A percentile compares a stretch with the other conserved stretches of the same genome.
Evolutionary conservation across 129 eudicot genomes (phyloP).

Genomic region (Artemisia tridentata): DNA sequence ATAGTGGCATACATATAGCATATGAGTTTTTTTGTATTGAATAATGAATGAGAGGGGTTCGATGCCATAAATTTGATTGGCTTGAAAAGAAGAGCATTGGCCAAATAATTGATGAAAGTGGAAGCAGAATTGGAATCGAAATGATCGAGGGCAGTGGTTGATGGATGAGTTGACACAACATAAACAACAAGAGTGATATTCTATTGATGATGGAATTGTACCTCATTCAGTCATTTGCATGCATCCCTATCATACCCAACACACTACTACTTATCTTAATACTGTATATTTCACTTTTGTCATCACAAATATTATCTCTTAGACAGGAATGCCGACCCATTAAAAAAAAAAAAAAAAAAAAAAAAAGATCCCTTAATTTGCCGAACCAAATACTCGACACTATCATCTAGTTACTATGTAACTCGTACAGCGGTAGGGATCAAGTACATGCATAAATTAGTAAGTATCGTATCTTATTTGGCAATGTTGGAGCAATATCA

Average conservation of each 20-base stretch:
- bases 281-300: background rate
- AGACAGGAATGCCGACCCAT: too few relatives aligned
- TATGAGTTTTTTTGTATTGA: background rate
- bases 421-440: too few relatives aligned
- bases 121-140: background rate
- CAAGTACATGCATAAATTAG: too few relatives aligned
- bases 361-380: too few relatives aligned
- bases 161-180: constrained; percentile 5
- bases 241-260: background rate
- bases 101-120: background rate
- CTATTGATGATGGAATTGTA: background rate
- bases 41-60: background rate
- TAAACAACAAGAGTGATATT: background rate
- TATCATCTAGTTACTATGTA: too few relatives aligned
- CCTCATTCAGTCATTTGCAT: background rate
- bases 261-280: background rate
- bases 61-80: constrained; percentile 10
- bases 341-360: too few relatives aligned
- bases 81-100: background rate
- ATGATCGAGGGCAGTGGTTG: background rate
- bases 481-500: too few relatives aligned
- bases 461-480: too few relatives aligned
- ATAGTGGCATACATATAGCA: background rate
- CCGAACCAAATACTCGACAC: too few relatives aligned
- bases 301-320: too few relatives aligned